Percentiles rank a stretch among this genome's conserved stretches.
These are phyloP conservation scores for Picea glauca DNA, from an alignment of 75 land plant species.

Conservation along the genomic window DNA sequence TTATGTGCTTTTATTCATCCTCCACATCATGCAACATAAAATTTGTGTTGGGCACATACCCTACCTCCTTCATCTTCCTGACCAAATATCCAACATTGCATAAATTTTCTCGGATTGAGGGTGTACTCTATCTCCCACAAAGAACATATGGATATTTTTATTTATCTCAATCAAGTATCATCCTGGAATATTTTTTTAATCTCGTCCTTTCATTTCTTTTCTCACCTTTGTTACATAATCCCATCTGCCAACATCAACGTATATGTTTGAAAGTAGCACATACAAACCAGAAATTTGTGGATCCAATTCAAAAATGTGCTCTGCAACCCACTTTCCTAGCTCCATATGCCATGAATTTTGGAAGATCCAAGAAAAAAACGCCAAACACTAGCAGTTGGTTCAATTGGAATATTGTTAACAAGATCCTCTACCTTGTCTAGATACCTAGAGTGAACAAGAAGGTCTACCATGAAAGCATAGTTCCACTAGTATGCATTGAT, in stretches of 20 bases:
- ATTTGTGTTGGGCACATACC: slow-evolving; percentile 7
- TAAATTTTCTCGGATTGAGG: slow-evolving; percentile 1
- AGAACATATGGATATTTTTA: slow-evolving; percentile 4
- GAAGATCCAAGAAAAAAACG: no score
- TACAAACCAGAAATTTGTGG: not conserved
- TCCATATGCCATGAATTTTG: no score
- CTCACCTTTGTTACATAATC: slow-evolving; percentile 10
- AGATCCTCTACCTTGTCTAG: no score
- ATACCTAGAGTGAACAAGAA: no score
- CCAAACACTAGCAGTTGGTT: no score
- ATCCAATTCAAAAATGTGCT: no score
- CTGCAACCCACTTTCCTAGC: no score
- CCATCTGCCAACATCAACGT: slow-evolving; percentile 18
- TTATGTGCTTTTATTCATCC: not conserved
- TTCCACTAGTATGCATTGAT: no score
- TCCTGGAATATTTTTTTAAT: slow-evolving; percentile 13
- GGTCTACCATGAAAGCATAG: no score
- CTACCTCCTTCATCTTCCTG: not conserved
- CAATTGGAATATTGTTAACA: no score
- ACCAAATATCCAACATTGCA: slow-evolving; percentile 3
- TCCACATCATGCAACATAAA: slow-evolving; percentile 6
- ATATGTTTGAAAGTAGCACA: slow-evolving; percentile 19
- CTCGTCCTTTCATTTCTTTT: not conserved
- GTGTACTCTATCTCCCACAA: slow-evolving; percentile 1
- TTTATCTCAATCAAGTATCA: slow-evolving; percentile 23